phyloP scores from a whole-genome alignment of 176 grass and related monocot genomes.

The Juncus effusus region DNA sequence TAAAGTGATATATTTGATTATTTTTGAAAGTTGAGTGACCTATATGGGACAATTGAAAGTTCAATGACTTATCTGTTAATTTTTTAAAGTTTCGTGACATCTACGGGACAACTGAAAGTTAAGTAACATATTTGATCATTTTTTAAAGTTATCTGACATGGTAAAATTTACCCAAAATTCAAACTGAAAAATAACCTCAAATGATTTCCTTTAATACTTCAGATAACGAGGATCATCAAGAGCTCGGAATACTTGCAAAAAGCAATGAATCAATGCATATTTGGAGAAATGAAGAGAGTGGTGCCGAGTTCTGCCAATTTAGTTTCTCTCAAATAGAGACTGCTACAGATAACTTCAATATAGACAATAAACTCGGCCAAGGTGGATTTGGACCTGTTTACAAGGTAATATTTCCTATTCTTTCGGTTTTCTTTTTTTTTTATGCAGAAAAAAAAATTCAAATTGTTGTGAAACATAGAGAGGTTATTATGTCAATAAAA shows the following conservation, averaged over 20 bases:
- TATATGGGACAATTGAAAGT: too few relatives aligned
- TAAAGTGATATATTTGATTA: too few relatives aligned
- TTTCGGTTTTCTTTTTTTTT: not conserved
- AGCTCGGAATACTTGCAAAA: not conserved
- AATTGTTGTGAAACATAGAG: not conserved
- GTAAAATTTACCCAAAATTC: too few relatives aligned
- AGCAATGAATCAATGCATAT: not conserved
- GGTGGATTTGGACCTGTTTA: constrained; percentile 39
- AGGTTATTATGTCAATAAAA: not conserved
- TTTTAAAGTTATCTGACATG: too few relatives aligned
- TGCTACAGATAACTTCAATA: constrained; percentile 26
- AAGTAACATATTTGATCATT: too few relatives aligned
- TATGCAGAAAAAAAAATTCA: not conserved
- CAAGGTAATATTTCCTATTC: constrained; percentile 15
- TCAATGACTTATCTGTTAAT: too few relatives aligned
- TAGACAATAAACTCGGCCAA: constrained; percentile 22
- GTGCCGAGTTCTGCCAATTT: constrained; percentile 22
- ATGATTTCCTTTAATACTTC: not conserved
- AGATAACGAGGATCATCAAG: not conserved
- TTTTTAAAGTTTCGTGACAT: constrained; percentile 2
- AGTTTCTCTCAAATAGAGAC: constrained; percentile 3
- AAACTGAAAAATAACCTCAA: too few relatives aligned
- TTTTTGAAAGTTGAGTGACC: too few relatives aligned
- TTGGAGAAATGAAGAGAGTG: constrained; percentile 10
- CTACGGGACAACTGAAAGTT: not conserved